phyloP scores from a whole-genome alignment of 192 early-diverging fungal species.

The Coemansia sp. region DNA sequence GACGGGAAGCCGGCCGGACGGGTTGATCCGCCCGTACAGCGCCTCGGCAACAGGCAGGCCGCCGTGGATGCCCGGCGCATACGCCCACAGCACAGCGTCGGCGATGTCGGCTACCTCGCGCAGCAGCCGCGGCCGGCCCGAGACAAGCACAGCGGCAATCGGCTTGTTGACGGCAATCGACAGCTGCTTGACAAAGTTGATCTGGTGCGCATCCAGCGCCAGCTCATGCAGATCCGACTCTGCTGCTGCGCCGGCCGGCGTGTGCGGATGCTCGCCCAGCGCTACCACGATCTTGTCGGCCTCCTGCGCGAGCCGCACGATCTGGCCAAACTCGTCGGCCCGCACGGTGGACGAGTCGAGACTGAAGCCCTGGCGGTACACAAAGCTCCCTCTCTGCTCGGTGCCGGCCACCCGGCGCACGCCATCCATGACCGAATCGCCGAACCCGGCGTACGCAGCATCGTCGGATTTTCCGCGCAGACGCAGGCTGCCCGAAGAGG shows the following conservation, averaged over 20 bases:
- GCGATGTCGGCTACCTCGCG: slow-evolving; percentile 41
- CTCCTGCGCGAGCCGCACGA: slow-evolving; percentile 22
- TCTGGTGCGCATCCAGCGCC: slow-evolving; percentile 29
- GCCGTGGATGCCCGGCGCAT: slow-evolving; percentile 62
- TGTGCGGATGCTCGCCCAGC: slow-evolving; percentile 26
- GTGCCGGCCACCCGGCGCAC: slow-evolving; percentile 12
- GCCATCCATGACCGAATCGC: slow-evolving; percentile 20
- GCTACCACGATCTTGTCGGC: slow-evolving; percentile 46
- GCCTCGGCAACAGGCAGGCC: slow-evolving; percentile 61
- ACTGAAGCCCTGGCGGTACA: slow-evolving; percentile 26
- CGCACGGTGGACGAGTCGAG: slow-evolving; percentile 1
- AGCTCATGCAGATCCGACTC: slow-evolving; percentile 16
- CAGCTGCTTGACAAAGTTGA: slow-evolving; percentile 33
- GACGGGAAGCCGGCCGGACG: slow-evolving; percentile 60
- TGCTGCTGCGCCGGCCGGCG: slow-evolving; percentile 1
- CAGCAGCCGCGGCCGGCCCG: slow-evolving; percentile 60
- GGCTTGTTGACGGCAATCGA: slow-evolving; percentile 21
- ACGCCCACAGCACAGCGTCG: slow-evolving; percentile 53
- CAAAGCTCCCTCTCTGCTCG: not conserved
- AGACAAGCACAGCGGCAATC: slow-evolving; percentile 55
- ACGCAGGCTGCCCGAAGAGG: not conserved
- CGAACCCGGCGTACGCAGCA: slow-evolving; percentile 39
- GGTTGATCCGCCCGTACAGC: slow-evolving; percentile 59
- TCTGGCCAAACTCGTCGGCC: not conserved
- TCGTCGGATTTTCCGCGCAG: slow-evolving; percentile 57